These are phyloP conservation scores for Pseudonectria buxi DNA, from an alignment of 2,329 filamentous ascomycete species.

Conservation along the genomic window DNA sequence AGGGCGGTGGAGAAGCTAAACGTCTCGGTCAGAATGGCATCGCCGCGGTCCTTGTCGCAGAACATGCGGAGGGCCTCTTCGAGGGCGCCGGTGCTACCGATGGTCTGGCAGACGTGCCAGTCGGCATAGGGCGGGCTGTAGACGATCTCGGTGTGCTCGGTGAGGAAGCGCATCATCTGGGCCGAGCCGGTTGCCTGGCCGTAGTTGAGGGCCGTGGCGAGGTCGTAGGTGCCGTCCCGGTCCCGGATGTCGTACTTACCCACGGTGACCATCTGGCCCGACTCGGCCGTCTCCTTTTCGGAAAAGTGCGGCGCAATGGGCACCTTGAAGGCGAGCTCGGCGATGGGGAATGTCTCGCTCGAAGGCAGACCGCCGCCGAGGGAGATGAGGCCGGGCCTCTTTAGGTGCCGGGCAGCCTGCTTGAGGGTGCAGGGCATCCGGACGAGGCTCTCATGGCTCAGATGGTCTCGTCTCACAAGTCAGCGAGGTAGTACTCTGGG, in stretches of 20 bases:
- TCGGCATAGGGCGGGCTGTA: slow-evolving; percentile 82
- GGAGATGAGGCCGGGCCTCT: slow-evolving; percentile 78
- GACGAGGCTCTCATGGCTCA: slow-evolving; percentile 56
- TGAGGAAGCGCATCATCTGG: slow-evolving; percentile 83
- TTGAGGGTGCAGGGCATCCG: slow-evolving; percentile 70
- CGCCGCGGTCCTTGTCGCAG: slow-evolving; percentile 58
- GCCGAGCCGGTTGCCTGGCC: slow-evolving; percentile 79
- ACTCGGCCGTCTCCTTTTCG: slow-evolving; percentile 56
- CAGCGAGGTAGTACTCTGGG: slow-evolving; percentile 2
- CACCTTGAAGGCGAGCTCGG: slow-evolving; percentile 67
- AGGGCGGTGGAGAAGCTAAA: slow-evolving; percentile 78
- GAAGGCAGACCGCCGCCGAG: slow-evolving; percentile 88
- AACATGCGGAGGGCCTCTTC: slow-evolving; percentile 83
- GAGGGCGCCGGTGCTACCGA: slow-evolving; percentile 79
- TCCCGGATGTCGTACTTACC: slow-evolving; percentile 79
- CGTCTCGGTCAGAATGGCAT: slow-evolving; percentile 79
- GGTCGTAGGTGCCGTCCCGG: slow-evolving; percentile 53
- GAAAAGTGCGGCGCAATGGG: slow-evolving; percentile 64
- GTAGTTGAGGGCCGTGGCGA: slow-evolving; percentile 89
- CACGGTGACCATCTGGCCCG: slow-evolving; percentile 55
- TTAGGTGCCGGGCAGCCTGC: slow-evolving; percentile 69
- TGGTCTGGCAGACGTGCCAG: slow-evolving; percentile 77
- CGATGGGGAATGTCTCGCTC: slow-evolving; percentile 86
- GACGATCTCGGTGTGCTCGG: slow-evolving; percentile 91
- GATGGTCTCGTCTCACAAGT: slow-evolving; percentile 35